Percentiles rank a stretch among this genome's conserved stretches.
phyloP scores from a whole-genome alignment of 2,329 filamentous ascomycete genomes.

The Diplodia seriata region DNA sequence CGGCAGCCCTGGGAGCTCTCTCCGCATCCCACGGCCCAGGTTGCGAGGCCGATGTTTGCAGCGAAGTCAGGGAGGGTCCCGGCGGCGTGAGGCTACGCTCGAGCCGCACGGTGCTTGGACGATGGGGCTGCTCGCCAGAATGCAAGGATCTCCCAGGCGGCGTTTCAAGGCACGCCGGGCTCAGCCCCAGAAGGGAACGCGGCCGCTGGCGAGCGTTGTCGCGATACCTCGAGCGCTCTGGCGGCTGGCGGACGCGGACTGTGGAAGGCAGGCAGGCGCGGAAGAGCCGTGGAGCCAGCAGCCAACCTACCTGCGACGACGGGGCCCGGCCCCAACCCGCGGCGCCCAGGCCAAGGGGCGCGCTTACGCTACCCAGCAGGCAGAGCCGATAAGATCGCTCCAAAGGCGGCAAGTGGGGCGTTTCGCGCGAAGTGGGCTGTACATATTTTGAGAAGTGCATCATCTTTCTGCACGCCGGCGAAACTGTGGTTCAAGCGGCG shows the following conservation, averaged over 20 bases:
- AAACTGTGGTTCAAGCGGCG: slow-evolving; percentile 17
- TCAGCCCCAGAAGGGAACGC: slow-evolving; percentile 28
- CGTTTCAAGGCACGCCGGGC: slow-evolving; percentile 28
- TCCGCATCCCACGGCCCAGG: slow-evolving; percentile 14
- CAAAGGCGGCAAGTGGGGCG: slow-evolving; percentile 31
- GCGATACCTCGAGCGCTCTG: slow-evolving; percentile 5
- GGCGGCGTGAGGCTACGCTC: slow-evolving; percentile 12
- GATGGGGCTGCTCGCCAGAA: neutral
- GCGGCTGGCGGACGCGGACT: neutral
- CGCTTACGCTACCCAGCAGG: slow-evolving; percentile 11
- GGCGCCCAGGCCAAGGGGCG: slow-evolving; percentile 24
- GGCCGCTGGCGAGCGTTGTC: neutral
- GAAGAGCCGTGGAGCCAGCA: slow-evolving; percentile 12
- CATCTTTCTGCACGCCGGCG: slow-evolving; percentile 29
- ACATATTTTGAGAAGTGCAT: slow-evolving; percentile 24
- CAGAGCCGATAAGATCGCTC: slow-evolving; percentile 28
- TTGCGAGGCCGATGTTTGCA: neutral
- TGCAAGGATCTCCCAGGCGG: neutral
- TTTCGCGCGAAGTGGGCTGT: slow-evolving; percentile 32
- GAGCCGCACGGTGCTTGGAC: neutral
- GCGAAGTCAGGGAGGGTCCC: slow-evolving; percentile 6
- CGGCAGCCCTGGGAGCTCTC: neutral
- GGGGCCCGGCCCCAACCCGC: slow-evolving; percentile 11
- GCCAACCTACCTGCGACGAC: neutral
- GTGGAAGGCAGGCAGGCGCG: neutral